phyloP scores from a whole-genome alignment of 192 early-diverging fungal species.

The Gonapodya sp. region DNA sequence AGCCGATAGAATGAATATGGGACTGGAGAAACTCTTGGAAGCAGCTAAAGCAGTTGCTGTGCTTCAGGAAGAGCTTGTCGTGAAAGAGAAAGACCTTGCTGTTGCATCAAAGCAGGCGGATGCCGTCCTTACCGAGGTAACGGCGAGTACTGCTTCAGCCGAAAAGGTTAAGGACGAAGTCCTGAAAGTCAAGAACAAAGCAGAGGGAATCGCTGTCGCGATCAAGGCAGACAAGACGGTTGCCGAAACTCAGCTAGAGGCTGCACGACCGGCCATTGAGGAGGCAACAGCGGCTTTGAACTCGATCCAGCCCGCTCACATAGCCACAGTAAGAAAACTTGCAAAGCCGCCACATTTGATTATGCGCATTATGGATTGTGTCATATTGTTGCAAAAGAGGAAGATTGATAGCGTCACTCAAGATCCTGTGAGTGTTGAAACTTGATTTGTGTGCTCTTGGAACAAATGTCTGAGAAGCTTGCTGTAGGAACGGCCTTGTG shows the following conservation, averaged over 20 bases:
- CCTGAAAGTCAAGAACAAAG: conserved; percentile 52
- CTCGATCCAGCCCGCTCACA: conserved; percentile 56
- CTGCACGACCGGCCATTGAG: conserved; percentile 52
- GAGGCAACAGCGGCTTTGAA: conserved; percentile 49
- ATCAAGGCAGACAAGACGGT: conserved; percentile 51
- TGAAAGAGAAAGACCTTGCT: conserved; percentile 51
- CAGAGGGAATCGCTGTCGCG: conserved; percentile 49
- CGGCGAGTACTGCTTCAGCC: conserved; percentile 39
- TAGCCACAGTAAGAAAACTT: conserved; percentile 51
- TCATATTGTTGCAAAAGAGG: conserved; percentile 44
- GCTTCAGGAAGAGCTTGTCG: conserved; percentile 52
- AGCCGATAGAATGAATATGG: conserved; percentile 58
- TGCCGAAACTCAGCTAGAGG: conserved; percentile 49
- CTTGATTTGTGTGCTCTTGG: background rate
- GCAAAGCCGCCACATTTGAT: conserved; percentile 57
- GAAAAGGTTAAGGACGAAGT: conserved; percentile 60
- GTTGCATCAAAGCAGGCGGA: conserved; percentile 49
- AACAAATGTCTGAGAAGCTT: background rate
- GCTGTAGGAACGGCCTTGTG: conserved; percentile 28
- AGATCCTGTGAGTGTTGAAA: conserved; percentile 34
- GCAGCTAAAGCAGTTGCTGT: conserved; percentile 51
- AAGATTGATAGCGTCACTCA: conserved; percentile 38
- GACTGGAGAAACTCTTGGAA: conserved; percentile 50
- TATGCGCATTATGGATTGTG: conserved; percentile 61
- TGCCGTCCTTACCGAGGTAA: conserved; percentile 47